A percentile compares a stretch with the other conserved stretches of the same genome.
These are phyloP conservation scores for Starmera caribaea DNA, from an alignment of 805 yeast species.

Conservation along the genomic window DNA sequence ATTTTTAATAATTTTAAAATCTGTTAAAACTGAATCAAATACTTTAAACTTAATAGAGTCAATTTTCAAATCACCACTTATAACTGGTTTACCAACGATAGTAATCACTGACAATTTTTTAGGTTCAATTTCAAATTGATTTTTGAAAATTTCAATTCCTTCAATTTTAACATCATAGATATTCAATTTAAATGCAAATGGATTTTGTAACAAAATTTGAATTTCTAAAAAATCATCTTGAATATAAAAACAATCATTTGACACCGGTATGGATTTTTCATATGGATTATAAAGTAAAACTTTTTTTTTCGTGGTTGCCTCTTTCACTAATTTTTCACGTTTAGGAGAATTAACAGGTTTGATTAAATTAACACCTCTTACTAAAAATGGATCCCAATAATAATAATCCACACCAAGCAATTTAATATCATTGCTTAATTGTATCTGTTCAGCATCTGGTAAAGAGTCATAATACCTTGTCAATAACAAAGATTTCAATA, in stretches of 20 bases:
- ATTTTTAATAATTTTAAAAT: slow-evolving; percentile 30
- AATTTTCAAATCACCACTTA: slow-evolving; percentile 38
- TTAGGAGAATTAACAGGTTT: slow-evolving; percentile 17
- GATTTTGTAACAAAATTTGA: slow-evolving; percentile 58
- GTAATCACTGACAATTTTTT: slow-evolving; percentile 27
- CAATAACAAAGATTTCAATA: slow-evolving; percentile 44
- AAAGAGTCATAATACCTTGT: slow-evolving; percentile 47
- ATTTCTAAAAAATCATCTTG: slow-evolving; percentile 59
- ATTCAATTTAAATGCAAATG: slow-evolving; percentile 65
- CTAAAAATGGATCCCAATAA: slow-evolving; percentile 70
- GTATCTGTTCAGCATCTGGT: slow-evolving; percentile 47
- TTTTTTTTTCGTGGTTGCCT: slow-evolving; percentile 14
- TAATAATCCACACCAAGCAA: slow-evolving; percentile 20
- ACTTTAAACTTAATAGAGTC: slow-evolving; percentile 42
- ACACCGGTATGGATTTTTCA: slow-evolving; percentile 11
- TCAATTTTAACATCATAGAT: slow-evolving; percentile 37
- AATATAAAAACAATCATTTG: slow-evolving; percentile 28
- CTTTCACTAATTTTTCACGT: slow-evolving; percentile 3
- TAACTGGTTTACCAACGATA: slow-evolving; percentile 38
- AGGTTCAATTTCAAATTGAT: slow-evolving; percentile 27
- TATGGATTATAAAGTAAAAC: slow-evolving; percentile 54
- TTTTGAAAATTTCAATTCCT: slow-evolving; percentile 19
- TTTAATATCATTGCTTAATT: slow-evolving; percentile 26
- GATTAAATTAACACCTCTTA: slow-evolving; percentile 38
- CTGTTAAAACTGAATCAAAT: slow-evolving; percentile 37